These are phyloP conservation scores for Craterostigma plantagineum DNA, from an alignment of 257 asterid species.

Conservation along the genomic window DNA sequence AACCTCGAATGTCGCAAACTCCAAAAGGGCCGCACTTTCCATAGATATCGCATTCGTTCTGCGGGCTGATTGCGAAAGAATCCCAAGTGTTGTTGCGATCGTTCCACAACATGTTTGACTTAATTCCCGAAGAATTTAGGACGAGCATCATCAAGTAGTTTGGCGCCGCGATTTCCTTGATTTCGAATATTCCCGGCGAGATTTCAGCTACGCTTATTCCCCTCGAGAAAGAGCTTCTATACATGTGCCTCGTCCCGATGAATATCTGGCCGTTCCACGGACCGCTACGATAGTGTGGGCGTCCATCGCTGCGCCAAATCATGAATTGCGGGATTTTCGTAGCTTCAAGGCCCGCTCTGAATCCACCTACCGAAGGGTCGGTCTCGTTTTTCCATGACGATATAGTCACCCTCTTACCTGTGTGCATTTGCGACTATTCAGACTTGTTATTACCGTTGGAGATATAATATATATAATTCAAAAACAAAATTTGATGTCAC, in stretches of 20 bases:
- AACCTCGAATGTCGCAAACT: constrained; percentile 19
- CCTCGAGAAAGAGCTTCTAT: background rate
- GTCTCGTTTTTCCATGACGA: constrained; percentile 22
- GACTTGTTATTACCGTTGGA: no score
- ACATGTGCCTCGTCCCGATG: constrained; percentile 13
- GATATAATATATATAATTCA: no score
- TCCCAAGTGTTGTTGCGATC: no score
- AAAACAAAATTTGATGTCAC: no score
- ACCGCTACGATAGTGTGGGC: constrained; percentile 27
- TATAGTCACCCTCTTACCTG: constrained; percentile 5
- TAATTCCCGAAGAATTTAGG: background rate
- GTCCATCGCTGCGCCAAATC: constrained; percentile 16
- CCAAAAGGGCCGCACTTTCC: constrained; percentile 39
- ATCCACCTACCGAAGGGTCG: constrained; percentile 38
- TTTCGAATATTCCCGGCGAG: constrained; percentile 6
- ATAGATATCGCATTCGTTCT: constrained; percentile 6
- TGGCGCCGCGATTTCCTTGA: constrained; percentile 6
- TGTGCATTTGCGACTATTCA: no score
- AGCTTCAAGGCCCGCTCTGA: constrained; percentile 11
- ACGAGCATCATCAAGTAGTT: no score
- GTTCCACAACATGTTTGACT: constrained; percentile 4
- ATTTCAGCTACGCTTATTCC: constrained; percentile 13
- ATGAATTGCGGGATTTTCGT: constrained; percentile 14
- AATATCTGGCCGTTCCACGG: constrained; percentile 22
- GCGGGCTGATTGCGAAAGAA: constrained; percentile 6